Evolutionary conservation across 2,329 filamentous ascomycete species (phyloP).

Genomic region (Ilyonectria sp.): DNA sequence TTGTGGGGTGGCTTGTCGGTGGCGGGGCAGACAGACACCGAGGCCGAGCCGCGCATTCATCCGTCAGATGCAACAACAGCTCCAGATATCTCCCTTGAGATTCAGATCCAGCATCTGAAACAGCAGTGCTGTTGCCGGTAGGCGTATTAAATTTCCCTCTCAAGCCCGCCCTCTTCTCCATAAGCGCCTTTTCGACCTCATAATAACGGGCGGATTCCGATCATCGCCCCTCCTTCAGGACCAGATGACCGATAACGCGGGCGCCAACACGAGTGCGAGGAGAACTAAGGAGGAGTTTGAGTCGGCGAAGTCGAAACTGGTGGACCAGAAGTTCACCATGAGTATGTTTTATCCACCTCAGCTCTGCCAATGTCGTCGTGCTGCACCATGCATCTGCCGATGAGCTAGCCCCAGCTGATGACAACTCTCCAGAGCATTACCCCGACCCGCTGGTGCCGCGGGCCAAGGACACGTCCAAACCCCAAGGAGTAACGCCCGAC

Average conservation of each 20-base stretch:
- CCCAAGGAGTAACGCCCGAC: constrained; percentile 58
- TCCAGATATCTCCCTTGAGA: constrained; percentile 6
- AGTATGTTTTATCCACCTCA: constrained; percentile 52
- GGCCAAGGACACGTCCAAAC: constrained; percentile 51
- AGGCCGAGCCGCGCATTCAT: constrained; percentile 28
- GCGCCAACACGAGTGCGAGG: constrained; percentile 49
- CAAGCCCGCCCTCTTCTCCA: not conserved
- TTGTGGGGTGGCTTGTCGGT: constrained; percentile 47
- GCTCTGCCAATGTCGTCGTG: not conserved
- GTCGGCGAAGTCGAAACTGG: constrained; percentile 54
- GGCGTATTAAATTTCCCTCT: not conserved
- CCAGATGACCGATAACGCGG: constrained; percentile 40
- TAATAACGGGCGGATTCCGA: constrained; percentile 42
- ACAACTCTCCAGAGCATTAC: constrained; percentile 48
- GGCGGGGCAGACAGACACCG: constrained; percentile 37
- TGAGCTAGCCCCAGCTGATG: constrained; percentile 30
- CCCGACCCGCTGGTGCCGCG: constrained; percentile 64
- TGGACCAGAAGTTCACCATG: constrained; percentile 63
- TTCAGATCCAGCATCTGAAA: not conserved
- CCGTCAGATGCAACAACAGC: constrained; percentile 7
- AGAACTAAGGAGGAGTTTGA: constrained; percentile 63
- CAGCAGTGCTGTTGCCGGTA: not conserved
- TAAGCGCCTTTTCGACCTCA: constrained; percentile 1
- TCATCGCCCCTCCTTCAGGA: constrained; percentile 40
- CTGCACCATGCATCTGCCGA: not conserved